Conservation (phyloP, 1,284 basidiomycete species). For the Moesziomyces sp. region DNA sequence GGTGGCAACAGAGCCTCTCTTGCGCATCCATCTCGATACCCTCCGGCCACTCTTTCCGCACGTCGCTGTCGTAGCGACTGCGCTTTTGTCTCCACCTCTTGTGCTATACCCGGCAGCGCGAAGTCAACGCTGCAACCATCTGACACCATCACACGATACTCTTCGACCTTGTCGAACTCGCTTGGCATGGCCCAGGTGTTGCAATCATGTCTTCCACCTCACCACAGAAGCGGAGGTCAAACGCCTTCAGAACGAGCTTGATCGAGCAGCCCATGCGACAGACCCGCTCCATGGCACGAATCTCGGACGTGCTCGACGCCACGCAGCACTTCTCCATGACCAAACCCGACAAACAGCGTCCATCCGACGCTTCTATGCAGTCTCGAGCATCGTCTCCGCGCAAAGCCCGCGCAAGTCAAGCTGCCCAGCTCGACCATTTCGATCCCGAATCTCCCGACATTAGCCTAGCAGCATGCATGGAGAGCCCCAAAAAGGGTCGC, state of each 20-base stretch:
- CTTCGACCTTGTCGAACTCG: background rate
- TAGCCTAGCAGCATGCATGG: constrained; percentile 38
- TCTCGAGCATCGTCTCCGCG: constrained; percentile 13
- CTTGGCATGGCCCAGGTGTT: background rate
- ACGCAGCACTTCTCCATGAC: constrained; percentile 8
- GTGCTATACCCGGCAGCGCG: too few species aligned
- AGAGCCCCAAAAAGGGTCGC: constrained; percentile 41
- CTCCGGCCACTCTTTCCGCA: too few species aligned
- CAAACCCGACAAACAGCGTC: constrained; percentile 2
- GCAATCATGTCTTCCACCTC: constrained; percentile 35
- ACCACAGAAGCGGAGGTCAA: constrained; percentile 39
- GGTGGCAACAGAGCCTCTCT: too few species aligned
- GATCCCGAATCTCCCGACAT: constrained; percentile 31
- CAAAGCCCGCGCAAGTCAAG: constrained; percentile 26
- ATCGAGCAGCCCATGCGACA: constrained; percentile 42
- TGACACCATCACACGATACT: background rate
- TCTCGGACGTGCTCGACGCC: constrained; percentile 24
- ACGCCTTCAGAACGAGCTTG: constrained; percentile 12
- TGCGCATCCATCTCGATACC: too few species aligned
- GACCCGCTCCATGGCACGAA: constrained; percentile 47
- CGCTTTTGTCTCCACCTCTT: too few species aligned
- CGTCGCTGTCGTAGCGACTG: too few species aligned
- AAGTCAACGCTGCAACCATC: too few species aligned
- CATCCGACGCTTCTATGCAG: constrained; percentile 6
- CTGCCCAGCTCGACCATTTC: constrained; percentile 19